Evolutionary conservation across 345 rosid species (phyloP).

Genomic region (Leavenworthia alabamica): DNA sequence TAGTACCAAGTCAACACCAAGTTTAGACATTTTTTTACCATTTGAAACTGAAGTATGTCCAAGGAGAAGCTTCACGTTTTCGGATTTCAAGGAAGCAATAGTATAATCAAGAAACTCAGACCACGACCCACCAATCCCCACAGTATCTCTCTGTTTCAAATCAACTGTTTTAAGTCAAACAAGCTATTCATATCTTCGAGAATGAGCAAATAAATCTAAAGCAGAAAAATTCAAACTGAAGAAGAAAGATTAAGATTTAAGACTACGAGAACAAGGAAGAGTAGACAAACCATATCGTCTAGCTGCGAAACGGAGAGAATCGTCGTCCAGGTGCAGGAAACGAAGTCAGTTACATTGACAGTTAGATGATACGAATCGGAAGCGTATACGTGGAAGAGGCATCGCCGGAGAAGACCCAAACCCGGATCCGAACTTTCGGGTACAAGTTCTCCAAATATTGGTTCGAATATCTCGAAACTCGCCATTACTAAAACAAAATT

Average conservation of each 20-base stretch:
- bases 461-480: slow-evolving; percentile 47
- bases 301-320: slow-evolving; percentile 60
- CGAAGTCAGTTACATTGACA: slow-evolving; percentile 61
- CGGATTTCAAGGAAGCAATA: slow-evolving; percentile 55
- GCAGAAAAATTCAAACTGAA: background rate
- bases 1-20: background rate
- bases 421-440: slow-evolving; percentile 40
- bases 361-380: slow-evolving; percentile 53
- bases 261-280: background rate
- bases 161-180: background rate
- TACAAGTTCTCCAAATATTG: slow-evolving; percentile 60
- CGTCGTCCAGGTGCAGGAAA: slow-evolving; percentile 51
- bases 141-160: slow-evolving; percentile 61
- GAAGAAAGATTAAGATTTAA: background rate
- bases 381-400: slow-evolving; percentile 58
- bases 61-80: slow-evolving; percentile 64
- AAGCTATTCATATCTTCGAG: background rate
- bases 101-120: slow-evolving; percentile 72
- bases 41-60: slow-evolving; percentile 33
- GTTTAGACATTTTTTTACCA: slow-evolving; percentile 28
- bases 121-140: slow-evolving; percentile 85
- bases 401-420: slow-evolving; percentile 39
- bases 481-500: slow-evolving; percentile 5
- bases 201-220: background rate
- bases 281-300: slow-evolving; percentile 58